Conservation (phyloP, 495 filamentous ascomycete species). For the Penicillium maclennaniae region DNA sequence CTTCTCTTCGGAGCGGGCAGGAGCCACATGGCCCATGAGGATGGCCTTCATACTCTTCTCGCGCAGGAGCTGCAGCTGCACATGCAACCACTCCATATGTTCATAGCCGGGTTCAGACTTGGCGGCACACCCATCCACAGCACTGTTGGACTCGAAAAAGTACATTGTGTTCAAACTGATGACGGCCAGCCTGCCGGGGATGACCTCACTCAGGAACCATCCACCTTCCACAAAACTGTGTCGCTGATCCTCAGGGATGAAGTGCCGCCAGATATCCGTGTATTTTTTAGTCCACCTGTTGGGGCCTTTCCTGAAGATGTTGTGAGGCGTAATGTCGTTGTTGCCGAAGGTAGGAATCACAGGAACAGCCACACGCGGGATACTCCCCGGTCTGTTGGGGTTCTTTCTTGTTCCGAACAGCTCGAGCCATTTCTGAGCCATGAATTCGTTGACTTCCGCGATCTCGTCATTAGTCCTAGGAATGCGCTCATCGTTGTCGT, state of each 20-base stretch:
- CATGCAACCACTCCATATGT: slow-evolving; percentile 94
- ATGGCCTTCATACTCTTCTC: slow-evolving; percentile 90
- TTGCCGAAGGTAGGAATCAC: slow-evolving; percentile 91
- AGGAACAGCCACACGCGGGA: slow-evolving; percentile 63
- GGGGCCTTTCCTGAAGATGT: slow-evolving; percentile 81
- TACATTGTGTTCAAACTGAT: slow-evolving; percentile 97
- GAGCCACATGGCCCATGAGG: slow-evolving; percentile 89
- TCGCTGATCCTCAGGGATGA: slow-evolving; percentile 90
- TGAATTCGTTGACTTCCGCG: slow-evolving; percentile 64
- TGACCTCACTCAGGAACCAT: slow-evolving; percentile 91
- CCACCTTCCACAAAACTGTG: slow-evolving; percentile 90
- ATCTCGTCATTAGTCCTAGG: slow-evolving; percentile 75
- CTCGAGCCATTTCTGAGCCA: slow-evolving; percentile 72
- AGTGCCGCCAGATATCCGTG: slow-evolving; percentile 68
- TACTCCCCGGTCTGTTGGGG: slow-evolving; percentile 33
- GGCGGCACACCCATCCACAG: slow-evolving; percentile 79
- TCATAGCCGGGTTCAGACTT: slow-evolving; percentile 82
- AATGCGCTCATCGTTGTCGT: slow-evolving; percentile 84
- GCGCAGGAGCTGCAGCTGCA: slow-evolving; percentile 81
- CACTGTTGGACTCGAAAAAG: slow-evolving; percentile 89
- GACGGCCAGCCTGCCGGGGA: slow-evolving; percentile 80
- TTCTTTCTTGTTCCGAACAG: slow-evolving; percentile 58
- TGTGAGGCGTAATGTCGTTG: slow-evolving; percentile 96
- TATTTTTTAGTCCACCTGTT: slow-evolving; percentile 78
- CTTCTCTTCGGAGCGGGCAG: slow-evolving; percentile 79